These are phyloP conservation scores for Sporothrix schenckii DNA, from an alignment of 2,329 filamentous ascomycete genomes.

Conservation along the genomic window DNA sequence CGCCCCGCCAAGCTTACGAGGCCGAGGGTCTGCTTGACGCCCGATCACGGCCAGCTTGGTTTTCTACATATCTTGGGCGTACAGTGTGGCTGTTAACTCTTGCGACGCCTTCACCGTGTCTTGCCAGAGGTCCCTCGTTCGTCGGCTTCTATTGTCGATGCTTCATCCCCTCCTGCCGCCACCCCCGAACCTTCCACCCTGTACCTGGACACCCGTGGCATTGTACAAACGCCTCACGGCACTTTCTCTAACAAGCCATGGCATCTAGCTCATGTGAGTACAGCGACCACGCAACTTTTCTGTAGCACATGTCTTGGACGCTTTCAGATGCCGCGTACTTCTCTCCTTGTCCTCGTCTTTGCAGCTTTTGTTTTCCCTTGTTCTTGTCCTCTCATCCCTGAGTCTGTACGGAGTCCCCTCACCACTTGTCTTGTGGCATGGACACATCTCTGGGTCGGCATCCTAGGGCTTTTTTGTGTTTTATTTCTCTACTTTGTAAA, in stretches of 20 bases:
- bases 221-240: conserved; percentile 23
- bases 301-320: conserved; percentile 25
- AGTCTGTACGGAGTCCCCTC: background rate
- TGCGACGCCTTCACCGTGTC: background rate
- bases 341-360: background rate
- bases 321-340: conserved; percentile 16
- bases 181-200: conserved; percentile 6
- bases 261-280: conserved; percentile 20
- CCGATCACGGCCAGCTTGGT: conserved; percentile 11
- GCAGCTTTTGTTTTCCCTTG: background rate
- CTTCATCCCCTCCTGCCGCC: conserved; percentile 18
- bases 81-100: background rate
- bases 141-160: background rate
- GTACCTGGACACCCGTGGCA: conserved; percentile 20
- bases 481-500: conserved; percentile 11
- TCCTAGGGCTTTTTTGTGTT: conserved; percentile 3
- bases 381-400: background rate
- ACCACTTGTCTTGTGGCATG: background rate
- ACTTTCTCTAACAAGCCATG: conserved; percentile 23
- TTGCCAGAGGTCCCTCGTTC: background rate
- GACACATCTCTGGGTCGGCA: background rate
- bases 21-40: conserved; percentile 20
- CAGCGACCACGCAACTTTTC: background rate
- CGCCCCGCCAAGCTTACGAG: background rate
- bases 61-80: background rate